Percentiles rank a stretch among this genome's conserved stretches.
These are phyloP conservation scores for Penicillium aurantiogriseum DNA, from an alignment of 2,329 filamentous ascomycete genomes.

Conservation along the genomic window DNA sequence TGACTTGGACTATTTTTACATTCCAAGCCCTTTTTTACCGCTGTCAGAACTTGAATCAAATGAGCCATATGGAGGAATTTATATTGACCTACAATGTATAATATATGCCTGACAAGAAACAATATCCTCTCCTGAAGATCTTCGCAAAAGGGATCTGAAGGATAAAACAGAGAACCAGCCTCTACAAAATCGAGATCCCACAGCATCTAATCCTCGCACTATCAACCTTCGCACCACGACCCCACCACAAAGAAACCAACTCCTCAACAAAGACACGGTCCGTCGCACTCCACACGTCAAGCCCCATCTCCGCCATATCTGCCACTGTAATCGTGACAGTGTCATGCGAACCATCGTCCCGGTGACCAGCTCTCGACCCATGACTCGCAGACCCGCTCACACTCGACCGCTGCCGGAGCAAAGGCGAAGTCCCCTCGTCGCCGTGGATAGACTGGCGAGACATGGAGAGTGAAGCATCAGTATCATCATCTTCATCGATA, in stretches of 20 bases:
- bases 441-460: conserved; percentile 26
- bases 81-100: neutral
- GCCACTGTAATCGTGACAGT: conserved; percentile 42
- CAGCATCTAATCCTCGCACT: conserved; percentile 48
- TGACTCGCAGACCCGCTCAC: conserved; percentile 5
- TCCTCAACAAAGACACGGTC: conserved; percentile 49
- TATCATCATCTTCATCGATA: conserved; percentile 26
- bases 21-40: too few species aligned
- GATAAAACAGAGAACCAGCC: neutral
- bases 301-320: conserved; percentile 50
- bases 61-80: neutral
- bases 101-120: neutral
- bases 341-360: conserved; percentile 16
- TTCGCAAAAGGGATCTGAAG: neutral
- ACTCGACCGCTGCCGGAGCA: conserved; percentile 23
- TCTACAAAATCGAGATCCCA: conserved; percentile 46
- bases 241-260: conserved; percentile 48
- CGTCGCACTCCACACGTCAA: conserved; percentile 50
- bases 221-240: conserved; percentile 43
- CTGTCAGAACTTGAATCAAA: too few species aligned
- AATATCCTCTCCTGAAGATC: neutral
- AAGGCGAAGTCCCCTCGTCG: conserved; percentile 29
- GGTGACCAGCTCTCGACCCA: neutral
- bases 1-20: too few species aligned
- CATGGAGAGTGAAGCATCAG: conserved; percentile 23